These are phyloP conservation scores for Thermothelomyces thermophilus DNA, from an alignment of 2,329 filamentous ascomycete species.

Conservation along the genomic window DNA sequence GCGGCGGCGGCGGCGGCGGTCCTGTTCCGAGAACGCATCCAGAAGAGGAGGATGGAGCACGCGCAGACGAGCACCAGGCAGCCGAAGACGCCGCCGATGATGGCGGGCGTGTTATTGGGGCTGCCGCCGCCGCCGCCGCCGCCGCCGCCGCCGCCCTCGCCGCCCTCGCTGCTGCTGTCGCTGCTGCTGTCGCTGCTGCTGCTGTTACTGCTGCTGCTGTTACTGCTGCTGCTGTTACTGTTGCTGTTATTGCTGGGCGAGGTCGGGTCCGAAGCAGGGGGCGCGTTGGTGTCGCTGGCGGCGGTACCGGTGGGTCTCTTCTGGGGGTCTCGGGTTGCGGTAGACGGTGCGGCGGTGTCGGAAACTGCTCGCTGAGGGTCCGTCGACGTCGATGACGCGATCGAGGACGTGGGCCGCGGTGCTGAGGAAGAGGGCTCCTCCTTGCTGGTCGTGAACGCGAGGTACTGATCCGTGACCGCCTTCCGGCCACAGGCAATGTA, in stretches of 20 bases:
- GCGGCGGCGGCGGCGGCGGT: too few relatives aligned
- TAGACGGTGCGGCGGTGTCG: not conserved
- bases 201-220: not conserved
- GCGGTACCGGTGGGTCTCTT: not conserved
- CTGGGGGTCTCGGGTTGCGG: not conserved
- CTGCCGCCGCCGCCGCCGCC: not conserved
- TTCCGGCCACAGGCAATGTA: constrained; percentile 31
- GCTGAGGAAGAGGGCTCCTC: not conserved
- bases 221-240: not conserved
- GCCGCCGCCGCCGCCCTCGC: not conserved
- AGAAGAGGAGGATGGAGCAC: constrained; percentile 8
- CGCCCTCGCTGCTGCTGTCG: not conserved
- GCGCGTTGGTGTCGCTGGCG: not conserved
- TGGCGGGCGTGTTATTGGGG: constrained; percentile 28
- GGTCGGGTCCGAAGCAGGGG: not conserved
- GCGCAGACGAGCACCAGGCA: constrained; percentile 31
- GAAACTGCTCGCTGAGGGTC: not conserved
- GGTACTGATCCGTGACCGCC: constrained; percentile 6
- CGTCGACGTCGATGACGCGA: not conserved
- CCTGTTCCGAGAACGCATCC: not conserved
- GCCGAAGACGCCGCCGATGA: constrained; percentile 32
- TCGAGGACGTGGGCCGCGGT: not conserved
- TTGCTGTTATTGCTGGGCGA: not conserved
- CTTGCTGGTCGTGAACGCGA: constrained; percentile 6
- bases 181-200: not conserved